Percentiles rank a stretch among this genome's conserved stretches.
phyloP scores from a whole-genome alignment of 345 rosid species.

The Leavenworthia alabamica region DNA sequence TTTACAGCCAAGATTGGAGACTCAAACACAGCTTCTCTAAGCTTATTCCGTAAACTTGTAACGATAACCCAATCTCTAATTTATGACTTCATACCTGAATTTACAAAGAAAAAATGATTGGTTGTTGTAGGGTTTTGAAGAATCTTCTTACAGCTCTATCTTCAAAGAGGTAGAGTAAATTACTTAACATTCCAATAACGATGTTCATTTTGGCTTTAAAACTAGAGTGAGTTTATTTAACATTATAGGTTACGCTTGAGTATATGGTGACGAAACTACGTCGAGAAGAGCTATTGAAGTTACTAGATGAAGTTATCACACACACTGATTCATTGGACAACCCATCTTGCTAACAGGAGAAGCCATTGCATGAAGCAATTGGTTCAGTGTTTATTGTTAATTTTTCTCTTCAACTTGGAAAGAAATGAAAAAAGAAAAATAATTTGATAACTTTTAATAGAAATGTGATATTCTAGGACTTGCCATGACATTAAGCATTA shows the following conservation, averaged over 20 bases:
- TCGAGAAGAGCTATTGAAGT: slow-evolving; percentile 44
- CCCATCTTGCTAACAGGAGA: slow-evolving; percentile 4
- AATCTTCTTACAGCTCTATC: slow-evolving; percentile 51
- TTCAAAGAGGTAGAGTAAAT: slow-evolving; percentile 72
- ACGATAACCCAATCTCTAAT: neutral
- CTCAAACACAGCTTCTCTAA: slow-evolving; percentile 63
- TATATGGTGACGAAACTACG: slow-evolving; percentile 40
- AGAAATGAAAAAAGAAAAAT: neutral
- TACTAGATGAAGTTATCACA: slow-evolving; percentile 32
- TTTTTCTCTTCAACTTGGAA: neutral
- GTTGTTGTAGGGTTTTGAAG: slow-evolving; percentile 58
- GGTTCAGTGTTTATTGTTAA: neutral
- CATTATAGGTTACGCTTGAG: slow-evolving; percentile 61
- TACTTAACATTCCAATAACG: neutral
- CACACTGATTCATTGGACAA: slow-evolving; percentile 22
- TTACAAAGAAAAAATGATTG: neutral
- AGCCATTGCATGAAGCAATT: slow-evolving; percentile 14
- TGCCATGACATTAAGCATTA: too few species aligned
- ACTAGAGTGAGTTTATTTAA: neutral
- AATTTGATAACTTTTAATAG: neutral
- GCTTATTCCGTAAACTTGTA: slow-evolving; percentile 72
- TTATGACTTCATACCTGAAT: neutral
- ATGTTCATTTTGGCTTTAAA: neutral
- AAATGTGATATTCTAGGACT: too few species aligned
- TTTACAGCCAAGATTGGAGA: slow-evolving; percentile 82